Base-by-base conservation (phyloP, 1,139 yeast species). In the Taphrina wiesneri region DNA sequence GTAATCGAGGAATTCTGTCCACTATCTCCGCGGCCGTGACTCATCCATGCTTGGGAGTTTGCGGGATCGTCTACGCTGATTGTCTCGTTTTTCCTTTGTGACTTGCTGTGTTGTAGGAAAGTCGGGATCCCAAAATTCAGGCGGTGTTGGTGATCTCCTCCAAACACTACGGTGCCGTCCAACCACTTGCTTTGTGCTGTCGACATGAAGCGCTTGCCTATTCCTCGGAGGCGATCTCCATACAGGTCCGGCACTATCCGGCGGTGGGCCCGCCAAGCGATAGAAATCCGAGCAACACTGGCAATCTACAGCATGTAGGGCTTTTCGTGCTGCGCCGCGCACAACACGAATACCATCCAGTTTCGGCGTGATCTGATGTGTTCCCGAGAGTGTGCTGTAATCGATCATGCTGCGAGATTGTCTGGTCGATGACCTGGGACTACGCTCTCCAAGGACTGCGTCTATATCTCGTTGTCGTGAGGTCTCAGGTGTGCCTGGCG, bases 101-200 rank as follows among this genome's bases (percentile, higher is more conserved):
- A 67, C 67, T 51, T 74, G 75, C 60, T 74, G 77, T 5, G 77
- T 74, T 17, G 64, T 68, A 0, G 75, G 77, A 69, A 73, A 71
- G 17, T 73, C 75, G n/a, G 74, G 67, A 15, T 73, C 67, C 77
- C 77, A 75, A 62, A 73, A 75, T 19, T 75, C 76, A 2, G 75
- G 75, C 6, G 78, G 78, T 0, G 77, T 70, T 17, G 69, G 69
- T 5, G 71, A 71, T 23, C 71, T 68, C 6, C 66, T 66, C 72
- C 72, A 73, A 39, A 67, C 63, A 21, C 70, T 68, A 3, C 75
- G 68, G 53, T 74, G 77, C 21, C 74, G 67, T 5, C 75, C 71
- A 3, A 67, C 70, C 13, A 66, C 69, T 36, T 68, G 68, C 28
- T 70, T 67, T 11, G 49, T 21, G 26, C 49, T 45, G 13, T 21